Evolutionary conservation across 805 yeast species (phyloP).

Genomic region (Cephaloascus fragrans): DNA sequence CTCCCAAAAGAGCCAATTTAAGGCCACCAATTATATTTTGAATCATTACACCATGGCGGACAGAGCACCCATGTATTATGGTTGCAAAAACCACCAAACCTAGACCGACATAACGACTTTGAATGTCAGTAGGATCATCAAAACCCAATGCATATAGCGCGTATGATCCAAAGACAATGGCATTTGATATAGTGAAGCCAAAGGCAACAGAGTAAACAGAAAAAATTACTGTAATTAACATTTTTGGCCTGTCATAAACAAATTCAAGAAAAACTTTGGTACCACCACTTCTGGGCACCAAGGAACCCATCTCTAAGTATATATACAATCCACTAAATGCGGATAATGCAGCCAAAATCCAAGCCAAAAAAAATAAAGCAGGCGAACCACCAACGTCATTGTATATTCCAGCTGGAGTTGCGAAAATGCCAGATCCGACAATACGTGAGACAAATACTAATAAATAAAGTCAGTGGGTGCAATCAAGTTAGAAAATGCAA

Average conservation of each 20-base stretch:
- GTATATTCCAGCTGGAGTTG: conserved; percentile 59
- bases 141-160: conserved; percentile 34
- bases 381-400: conserved; percentile 63
- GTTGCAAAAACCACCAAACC: conserved; percentile 23
- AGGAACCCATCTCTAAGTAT: conserved; percentile 60
- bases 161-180: conserved; percentile 57
- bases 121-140: conserved; percentile 25
- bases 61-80: conserved; percentile 47
- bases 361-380: conserved; percentile 45
- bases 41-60: conserved; percentile 45
- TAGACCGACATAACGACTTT: conserved; percentile 23
- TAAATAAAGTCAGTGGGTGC: too few species aligned
- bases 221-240: conserved; percentile 42
- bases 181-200: conserved; percentile 45
- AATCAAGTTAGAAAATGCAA: neutral
- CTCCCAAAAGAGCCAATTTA: conserved; percentile 42
- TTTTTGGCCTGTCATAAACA: conserved; percentile 50
- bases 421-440: conserved; percentile 72
- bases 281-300: conserved; percentile 70
- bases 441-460: conserved; percentile 54
- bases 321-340: conserved; percentile 61
- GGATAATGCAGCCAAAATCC: conserved; percentile 52
- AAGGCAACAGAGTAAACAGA: conserved; percentile 39
- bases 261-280: conserved; percentile 63
- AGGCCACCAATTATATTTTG: conserved; percentile 57